Evolutionary conservation across 2,329 filamentous ascomycete genomes (phyloP).

Genomic region (Fusarium solani-melongenae): DNA sequence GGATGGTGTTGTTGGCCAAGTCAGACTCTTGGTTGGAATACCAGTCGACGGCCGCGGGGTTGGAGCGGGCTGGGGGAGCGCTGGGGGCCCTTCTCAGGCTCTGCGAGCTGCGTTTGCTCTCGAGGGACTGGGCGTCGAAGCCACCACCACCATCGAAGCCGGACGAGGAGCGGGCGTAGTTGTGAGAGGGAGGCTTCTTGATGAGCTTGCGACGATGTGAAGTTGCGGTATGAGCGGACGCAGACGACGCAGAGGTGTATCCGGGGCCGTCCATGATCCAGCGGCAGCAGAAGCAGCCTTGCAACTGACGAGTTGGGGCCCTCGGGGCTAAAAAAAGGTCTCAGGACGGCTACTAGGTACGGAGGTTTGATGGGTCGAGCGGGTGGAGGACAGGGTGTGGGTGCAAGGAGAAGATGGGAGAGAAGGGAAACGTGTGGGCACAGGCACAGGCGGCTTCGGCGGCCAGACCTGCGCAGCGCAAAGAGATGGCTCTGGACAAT

Average conservation of each 20-base stretch:
- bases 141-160: conserved; percentile 58
- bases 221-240: conserved; percentile 54
- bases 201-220: conserved; percentile 70
- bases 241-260: conserved; percentile 45
- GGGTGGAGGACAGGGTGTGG: conserved; percentile 42
- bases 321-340: conserved; percentile 43
- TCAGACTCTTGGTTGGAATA: conserved; percentile 49
- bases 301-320: conserved; percentile 27
- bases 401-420: conserved; percentile 37
- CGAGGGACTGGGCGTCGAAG: conserved; percentile 67
- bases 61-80: conserved; percentile 63
- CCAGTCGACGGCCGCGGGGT: conserved; percentile 61
- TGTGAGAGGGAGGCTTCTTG: conserved; percentile 69
- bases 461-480: conserved; percentile 11
- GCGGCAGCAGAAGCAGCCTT: conserved; percentile 41
- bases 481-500: conserved; percentile 21
- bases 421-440: background rate
- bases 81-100: conserved; percentile 71
- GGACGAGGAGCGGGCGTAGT: conserved; percentile 60
- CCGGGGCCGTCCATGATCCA: conserved; percentile 61
- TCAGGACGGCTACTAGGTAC: conserved; percentile 41
- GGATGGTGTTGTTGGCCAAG: conserved; percentile 54
- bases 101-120: conserved; percentile 72
- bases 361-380: conserved; percentile 41
- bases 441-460: conserved; percentile 30